Conservation (phyloP, 306 rosid genomes). For the Mimosa bimucronata region DNA sequence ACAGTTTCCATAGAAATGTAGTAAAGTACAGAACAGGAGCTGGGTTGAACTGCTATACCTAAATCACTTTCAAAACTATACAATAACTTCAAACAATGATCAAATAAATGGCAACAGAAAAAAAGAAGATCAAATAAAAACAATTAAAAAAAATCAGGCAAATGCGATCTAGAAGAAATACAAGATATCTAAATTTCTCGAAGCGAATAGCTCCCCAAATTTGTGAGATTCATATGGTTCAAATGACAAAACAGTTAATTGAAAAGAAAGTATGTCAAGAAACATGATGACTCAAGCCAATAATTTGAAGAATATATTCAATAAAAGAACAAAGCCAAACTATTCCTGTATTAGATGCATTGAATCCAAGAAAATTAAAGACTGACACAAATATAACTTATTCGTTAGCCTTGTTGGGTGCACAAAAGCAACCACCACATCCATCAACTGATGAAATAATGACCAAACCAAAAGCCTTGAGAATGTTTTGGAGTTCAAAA, state of each 20-base stretch:
- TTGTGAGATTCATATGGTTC: background rate
- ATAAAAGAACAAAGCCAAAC: background rate
- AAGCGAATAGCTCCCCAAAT: too few species aligned
- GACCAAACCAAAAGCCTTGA: background rate
- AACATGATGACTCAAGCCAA: background rate
- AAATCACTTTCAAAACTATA: background rate
- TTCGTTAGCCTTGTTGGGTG: background rate
- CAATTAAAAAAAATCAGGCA: background rate
- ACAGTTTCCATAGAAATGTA: background rate
- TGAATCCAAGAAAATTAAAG: background rate
- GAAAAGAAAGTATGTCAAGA: background rate
- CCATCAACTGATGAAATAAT: background rate
- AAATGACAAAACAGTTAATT: background rate
- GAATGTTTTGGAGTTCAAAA: background rate
- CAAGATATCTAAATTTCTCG: too few species aligned
- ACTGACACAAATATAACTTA: background rate
- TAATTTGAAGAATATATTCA: background rate
- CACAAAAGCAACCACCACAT: background rate
- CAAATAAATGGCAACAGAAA: too few species aligned
- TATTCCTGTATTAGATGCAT: background rate
- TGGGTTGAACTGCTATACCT: background rate
- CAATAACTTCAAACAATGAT: background rate
- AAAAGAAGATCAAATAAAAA: background rate
- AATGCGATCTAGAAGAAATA: background rate
- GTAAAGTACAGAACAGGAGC: background rate